Percentiles rank a stretch among this genome's conserved stretches.
Conservation (phyloP, 495 filamentous ascomycete species). For the Chaetomium cochliodes region DNA sequence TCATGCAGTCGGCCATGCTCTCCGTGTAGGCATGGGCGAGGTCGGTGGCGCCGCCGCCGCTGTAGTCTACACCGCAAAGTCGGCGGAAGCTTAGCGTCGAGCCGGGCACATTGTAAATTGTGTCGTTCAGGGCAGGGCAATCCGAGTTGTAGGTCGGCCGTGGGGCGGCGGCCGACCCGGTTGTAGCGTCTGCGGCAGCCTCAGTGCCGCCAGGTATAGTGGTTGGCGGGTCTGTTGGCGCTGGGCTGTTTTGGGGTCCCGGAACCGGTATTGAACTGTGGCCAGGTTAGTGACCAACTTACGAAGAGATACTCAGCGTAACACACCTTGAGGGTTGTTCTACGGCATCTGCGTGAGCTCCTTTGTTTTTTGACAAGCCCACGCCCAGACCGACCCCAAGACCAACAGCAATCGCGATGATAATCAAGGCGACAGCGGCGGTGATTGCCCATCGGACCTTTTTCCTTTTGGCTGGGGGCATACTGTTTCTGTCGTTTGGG, state of each 20-base stretch:
- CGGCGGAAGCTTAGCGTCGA: constrained; percentile 45
- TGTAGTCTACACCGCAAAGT: constrained; percentile 48
- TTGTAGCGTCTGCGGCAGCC: constrained; percentile 20
- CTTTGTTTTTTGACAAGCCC: constrained; percentile 26
- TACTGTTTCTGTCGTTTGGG: constrained; percentile 6
- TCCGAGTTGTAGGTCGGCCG: constrained; percentile 31
- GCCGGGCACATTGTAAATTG: constrained; percentile 43
- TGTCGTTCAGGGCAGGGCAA: constrained; percentile 48
- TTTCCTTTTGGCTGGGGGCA: constrained; percentile 26
- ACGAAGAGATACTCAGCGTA: neutral
- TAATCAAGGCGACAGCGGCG: constrained; percentile 27
- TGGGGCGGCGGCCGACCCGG: constrained; percentile 16
- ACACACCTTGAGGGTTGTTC: constrained; percentile 29
- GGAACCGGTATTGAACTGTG: constrained; percentile 12
- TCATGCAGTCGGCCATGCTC: constrained; percentile 47
- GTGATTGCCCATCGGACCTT: constrained; percentile 35
- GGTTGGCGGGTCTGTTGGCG: constrained; percentile 11
- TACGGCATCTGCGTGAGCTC: constrained; percentile 5
- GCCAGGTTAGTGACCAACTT: neutral
- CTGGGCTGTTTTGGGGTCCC: neutral
- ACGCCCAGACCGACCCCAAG: constrained; percentile 45
- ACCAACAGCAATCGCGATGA: constrained; percentile 40
- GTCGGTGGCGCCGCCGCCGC: constrained; percentile 38
- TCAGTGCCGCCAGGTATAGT: constrained; percentile 10
- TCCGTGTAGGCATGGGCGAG: constrained; percentile 39